Percentiles rank a stretch among this genome's conserved stretches.
Conservation (phyloP, 495 filamentous ascomycete species). For the Aspergillus cristatus region DNA sequence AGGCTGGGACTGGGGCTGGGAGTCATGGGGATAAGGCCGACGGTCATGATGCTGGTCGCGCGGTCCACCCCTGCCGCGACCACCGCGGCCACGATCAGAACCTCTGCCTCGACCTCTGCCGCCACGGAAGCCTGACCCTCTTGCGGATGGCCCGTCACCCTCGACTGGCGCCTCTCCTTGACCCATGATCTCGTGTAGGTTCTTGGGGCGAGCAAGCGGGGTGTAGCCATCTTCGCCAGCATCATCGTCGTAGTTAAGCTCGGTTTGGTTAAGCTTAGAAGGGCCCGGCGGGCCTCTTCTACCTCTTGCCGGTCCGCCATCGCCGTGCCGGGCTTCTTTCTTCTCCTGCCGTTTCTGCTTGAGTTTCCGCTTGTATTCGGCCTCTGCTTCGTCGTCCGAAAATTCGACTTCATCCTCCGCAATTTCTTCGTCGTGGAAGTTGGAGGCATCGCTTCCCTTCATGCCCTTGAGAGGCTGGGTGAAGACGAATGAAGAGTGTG, state of each 20-base stretch:
- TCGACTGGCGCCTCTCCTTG: slow-evolving; percentile 40
- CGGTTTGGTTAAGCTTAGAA: slow-evolving; percentile 33
- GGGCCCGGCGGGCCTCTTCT: slow-evolving; percentile 24
- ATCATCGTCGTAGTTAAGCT: slow-evolving; percentile 51
- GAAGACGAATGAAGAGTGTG: slow-evolving; percentile 70
- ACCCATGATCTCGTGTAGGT: slow-evolving; percentile 46
- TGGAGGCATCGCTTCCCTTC: slow-evolving; percentile 88
- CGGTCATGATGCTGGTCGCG: slow-evolving; percentile 29
- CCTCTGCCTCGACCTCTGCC: slow-evolving; percentile 33
- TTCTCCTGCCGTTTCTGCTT: slow-evolving; percentile 50
- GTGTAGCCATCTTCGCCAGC: slow-evolving; percentile 48
- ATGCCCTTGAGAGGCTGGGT: slow-evolving; percentile 64
- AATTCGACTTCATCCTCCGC: slow-evolving; percentile 81
- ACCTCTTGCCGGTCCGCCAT: slow-evolving; percentile 23
- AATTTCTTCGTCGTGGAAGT: slow-evolving; percentile 89
- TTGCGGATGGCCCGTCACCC: slow-evolving; percentile 15
- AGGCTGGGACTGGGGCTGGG: slow-evolving; percentile 7
- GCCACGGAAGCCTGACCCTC: slow-evolving; percentile 26
- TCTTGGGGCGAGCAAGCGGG: slow-evolving; percentile 55
- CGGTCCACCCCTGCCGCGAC: slow-evolving; percentile 40
- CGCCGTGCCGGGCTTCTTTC: slow-evolving; percentile 30
- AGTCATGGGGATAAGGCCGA: slow-evolving; percentile 20
- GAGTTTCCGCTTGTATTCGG: slow-evolving; percentile 63
- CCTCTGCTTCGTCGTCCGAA: slow-evolving; percentile 91
- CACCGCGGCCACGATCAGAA: slow-evolving; percentile 38